Evolutionary conservation across 768 basidiomycete species (phyloP).

Genomic region (Termitomyces heimii): DNA sequence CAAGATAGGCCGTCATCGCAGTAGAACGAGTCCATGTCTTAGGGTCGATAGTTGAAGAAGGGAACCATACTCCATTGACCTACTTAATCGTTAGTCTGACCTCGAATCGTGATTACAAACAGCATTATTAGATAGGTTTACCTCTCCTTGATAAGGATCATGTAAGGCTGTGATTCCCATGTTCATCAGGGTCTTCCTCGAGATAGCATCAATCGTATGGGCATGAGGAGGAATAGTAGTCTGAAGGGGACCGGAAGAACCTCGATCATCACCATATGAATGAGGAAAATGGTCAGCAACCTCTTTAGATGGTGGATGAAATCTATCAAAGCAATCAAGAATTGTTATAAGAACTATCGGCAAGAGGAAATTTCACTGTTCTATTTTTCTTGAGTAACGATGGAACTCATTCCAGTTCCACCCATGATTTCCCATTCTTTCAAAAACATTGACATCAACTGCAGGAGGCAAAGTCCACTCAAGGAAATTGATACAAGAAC

Average conservation of each 20-base stretch:
- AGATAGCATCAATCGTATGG: slow-evolving; percentile 19
- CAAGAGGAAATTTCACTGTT: slow-evolving; percentile 21
- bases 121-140: slow-evolving; percentile 2
- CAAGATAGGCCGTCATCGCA: slow-evolving; percentile 21
- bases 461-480: slow-evolving; percentile 26
- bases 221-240: slow-evolving; percentile 20
- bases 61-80: slow-evolving; percentile 17
- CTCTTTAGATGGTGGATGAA: slow-evolving; percentile 20
- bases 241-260: slow-evolving; percentile 23
- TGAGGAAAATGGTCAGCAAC: slow-evolving; percentile 21
- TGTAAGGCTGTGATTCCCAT: slow-evolving; percentile 17
- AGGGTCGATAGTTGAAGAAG: slow-evolving; percentile 17
- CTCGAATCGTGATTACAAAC: background rate
- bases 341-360: background rate
- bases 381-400: slow-evolving; percentile 30
- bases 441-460: slow-evolving; percentile 27
- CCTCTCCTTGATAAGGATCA: slow-evolving; percentile 26
- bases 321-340: slow-evolving; percentile 12
- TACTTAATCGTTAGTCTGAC: slow-evolving; percentile 1
- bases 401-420: slow-evolving; percentile 46
- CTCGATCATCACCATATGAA: slow-evolving; percentile 18
- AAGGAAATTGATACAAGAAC: slow-evolving; percentile 38
- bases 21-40: slow-evolving; percentile 21
- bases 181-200: slow-evolving; percentile 20
- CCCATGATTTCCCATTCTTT: slow-evolving; percentile 47